Percentiles rank a stretch among this genome's conserved stretches.
These are phyloP conservation scores for Fagus sylvatica DNA, from an alignment of 306 rosid species.

Conservation along the genomic window DNA sequence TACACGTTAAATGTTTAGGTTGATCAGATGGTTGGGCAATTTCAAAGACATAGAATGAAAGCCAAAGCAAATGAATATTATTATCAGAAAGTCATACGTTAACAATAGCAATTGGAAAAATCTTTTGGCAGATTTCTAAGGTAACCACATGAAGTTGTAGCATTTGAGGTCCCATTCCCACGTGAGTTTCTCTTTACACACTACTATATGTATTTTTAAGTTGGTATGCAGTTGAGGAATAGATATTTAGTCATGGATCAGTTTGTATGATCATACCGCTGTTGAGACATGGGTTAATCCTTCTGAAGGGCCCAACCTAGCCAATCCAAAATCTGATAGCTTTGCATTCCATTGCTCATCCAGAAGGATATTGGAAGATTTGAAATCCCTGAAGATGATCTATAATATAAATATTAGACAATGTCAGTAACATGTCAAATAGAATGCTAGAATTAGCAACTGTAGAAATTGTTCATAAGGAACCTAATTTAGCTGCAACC, in stretches of 20 bases:
- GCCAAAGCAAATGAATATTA: background rate
- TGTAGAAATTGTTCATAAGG: background rate
- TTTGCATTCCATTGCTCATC: conserved; percentile 97
- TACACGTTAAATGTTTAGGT: background rate
- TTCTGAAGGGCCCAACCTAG: conserved; percentile 94
- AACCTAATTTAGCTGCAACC: conserved; percentile 3
- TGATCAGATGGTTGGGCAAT: background rate
- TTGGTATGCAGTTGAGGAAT: background rate
- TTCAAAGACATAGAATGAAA: background rate
- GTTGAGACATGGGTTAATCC: conserved; percentile 96
- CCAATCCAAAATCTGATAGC: conserved; percentile 93
- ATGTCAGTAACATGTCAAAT: conserved; percentile 26
- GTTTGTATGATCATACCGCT: conserved; percentile 63
- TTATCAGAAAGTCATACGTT: no score
- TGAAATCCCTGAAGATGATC: conserved; percentile 99
- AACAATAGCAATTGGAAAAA: background rate
- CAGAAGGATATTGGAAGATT: conserved; percentile 90
- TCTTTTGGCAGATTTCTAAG: background rate
- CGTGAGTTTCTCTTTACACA: background rate
- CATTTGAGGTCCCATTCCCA: background rate
- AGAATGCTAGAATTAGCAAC: conserved; percentile 13
- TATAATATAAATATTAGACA: conserved; percentile 22
- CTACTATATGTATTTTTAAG: conserved; percentile 18
- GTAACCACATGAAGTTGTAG: conserved; percentile 2
- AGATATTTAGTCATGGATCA: conserved; percentile 14